A percentile compares a stretch with the other conserved stretches of the same genome.
phyloP scores from a whole-genome alignment of 805 yeast species.

The Dipodascus geniculatus region DNA sequence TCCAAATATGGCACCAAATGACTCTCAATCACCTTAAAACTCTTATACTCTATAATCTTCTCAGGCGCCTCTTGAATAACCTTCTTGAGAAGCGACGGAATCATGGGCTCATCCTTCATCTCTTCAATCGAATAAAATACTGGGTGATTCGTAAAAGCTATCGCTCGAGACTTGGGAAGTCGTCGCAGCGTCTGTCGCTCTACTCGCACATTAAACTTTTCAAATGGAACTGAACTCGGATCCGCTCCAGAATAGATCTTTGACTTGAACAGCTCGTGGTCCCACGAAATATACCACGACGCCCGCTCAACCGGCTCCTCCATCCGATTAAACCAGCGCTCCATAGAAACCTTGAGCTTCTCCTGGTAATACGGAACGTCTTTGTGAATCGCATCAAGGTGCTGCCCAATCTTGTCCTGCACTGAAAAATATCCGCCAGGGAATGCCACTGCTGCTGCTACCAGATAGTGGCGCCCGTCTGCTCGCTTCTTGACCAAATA shows the following conservation, averaged over 20 bases:
- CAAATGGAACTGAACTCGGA: conserved; percentile 34
- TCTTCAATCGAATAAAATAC: conserved; percentile 61
- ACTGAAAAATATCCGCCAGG: conserved; percentile 71
- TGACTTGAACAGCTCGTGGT: conserved; percentile 45
- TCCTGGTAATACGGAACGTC: conserved; percentile 61
- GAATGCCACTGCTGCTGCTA: conserved; percentile 68
- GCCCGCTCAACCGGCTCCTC: conserved; percentile 61
- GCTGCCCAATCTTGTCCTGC: conserved; percentile 45
- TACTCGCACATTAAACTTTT: conserved; percentile 53
- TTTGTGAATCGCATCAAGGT: conserved; percentile 50
- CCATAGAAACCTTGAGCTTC: conserved; percentile 59
- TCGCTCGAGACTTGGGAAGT: conserved; percentile 52
- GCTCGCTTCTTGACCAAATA: conserved; percentile 47
- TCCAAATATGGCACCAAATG: conserved; percentile 50
- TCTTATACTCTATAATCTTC: conserved; percentile 51
- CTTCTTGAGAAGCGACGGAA: conserved; percentile 53
- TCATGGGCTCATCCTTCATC: conserved; percentile 65
- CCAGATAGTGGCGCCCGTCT: conserved; percentile 48
- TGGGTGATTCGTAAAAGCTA: conserved; percentile 67
- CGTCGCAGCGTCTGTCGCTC: conserved; percentile 63
- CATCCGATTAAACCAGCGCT: conserved; percentile 57
- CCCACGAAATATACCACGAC: conserved; percentile 68
- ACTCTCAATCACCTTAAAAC: conserved; percentile 46
- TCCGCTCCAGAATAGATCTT: conserved; percentile 46
- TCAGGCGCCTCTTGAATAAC: conserved; percentile 57